Evolutionary conservation across 2,329 filamentous ascomycete species (phyloP).

Genomic region (Bipolaris oryzae): DNA sequence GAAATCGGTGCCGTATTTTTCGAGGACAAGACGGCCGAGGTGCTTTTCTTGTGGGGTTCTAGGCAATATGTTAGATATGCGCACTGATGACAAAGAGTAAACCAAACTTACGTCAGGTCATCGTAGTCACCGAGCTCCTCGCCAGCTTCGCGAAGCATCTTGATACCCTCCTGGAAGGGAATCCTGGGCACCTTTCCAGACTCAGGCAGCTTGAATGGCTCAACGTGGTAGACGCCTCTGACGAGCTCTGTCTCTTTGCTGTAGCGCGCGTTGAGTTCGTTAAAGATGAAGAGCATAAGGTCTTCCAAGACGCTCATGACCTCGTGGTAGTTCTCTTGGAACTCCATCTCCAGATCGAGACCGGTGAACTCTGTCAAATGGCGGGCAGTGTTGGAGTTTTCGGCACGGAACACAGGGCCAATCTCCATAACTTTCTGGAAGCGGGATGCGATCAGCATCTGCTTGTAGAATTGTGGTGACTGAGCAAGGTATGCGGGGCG

Average conservation of each 20-base stretch:
- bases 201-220: slow-evolving; percentile 76
- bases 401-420: slow-evolving; percentile 83
- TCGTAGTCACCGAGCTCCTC: slow-evolving; percentile 78
- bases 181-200: slow-evolving; percentile 76
- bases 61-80: slow-evolving; percentile 1
- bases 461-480: slow-evolving; percentile 86
- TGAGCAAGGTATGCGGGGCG: slow-evolving; percentile 80
- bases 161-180: slow-evolving; percentile 78
- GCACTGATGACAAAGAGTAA: not conserved
- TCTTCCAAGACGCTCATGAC: slow-evolving; percentile 74
- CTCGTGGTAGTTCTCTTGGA: slow-evolving; percentile 77
- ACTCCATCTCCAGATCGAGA: slow-evolving; percentile 90
- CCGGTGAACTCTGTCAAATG: slow-evolving; percentile 90
- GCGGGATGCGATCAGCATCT: slow-evolving; percentile 80
- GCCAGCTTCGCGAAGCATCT: slow-evolving; percentile 76
- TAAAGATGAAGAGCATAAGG: slow-evolving; percentile 80
- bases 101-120: slow-evolving; percentile 64
- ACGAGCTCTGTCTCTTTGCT: slow-evolving; percentile 74
- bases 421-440: slow-evolving; percentile 79
- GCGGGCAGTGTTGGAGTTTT: slow-evolving; percentile 81
- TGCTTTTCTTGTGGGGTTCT: slow-evolving; percentile 82
- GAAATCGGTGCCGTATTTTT: slow-evolving; percentile 94
- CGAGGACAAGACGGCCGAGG: slow-evolving; percentile 82
- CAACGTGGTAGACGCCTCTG: slow-evolving; percentile 73
- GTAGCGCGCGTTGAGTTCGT: slow-evolving; percentile 70